phyloP scores from a whole-genome alignment of 495 filamentous ascomycete species.

The Achaetomiella virescens region DNA sequence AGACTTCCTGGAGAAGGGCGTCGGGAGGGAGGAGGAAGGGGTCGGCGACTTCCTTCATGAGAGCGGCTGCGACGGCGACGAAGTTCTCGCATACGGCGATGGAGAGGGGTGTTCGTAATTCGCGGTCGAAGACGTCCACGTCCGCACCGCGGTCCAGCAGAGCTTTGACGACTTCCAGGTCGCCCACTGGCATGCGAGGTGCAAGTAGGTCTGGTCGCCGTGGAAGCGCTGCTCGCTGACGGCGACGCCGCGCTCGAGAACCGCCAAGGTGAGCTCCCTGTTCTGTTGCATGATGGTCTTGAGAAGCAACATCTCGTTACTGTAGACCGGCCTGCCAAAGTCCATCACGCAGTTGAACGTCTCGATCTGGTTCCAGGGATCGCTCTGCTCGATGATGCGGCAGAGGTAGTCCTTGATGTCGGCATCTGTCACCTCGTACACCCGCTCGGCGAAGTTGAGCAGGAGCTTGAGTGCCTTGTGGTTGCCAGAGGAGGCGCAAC shows the following conservation, averaged over 20 bases:
- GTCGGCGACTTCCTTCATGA: slow-evolving; percentile 25
- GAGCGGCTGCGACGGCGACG: slow-evolving; percentile 2
- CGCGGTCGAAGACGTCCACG: slow-evolving; percentile 22
- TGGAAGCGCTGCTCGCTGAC: slow-evolving; percentile 17
- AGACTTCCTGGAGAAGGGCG: slow-evolving; percentile 10
- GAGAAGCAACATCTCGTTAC: slow-evolving; percentile 20
- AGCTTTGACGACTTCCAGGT: slow-evolving; percentile 17
- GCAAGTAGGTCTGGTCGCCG: slow-evolving; percentile 22
- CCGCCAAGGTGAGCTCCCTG: slow-evolving; percentile 17
- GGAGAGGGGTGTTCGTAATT: slow-evolving; percentile 22
- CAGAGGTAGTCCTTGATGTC: slow-evolving; percentile 19
- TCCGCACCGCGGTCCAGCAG: slow-evolving; percentile 24
- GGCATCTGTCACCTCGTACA: slow-evolving; percentile 13
- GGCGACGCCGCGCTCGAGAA: slow-evolving; percentile 20
- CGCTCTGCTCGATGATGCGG: slow-evolving; percentile 19
- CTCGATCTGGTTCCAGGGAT: slow-evolving; percentile 24
- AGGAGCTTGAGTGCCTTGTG: slow-evolving; percentile 20
- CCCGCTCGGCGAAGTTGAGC: slow-evolving; percentile 11
- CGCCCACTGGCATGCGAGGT: slow-evolving; percentile 23
- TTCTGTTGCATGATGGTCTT: slow-evolving; percentile 20
- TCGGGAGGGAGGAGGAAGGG: slow-evolving; percentile 22
- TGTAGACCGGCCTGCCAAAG: slow-evolving; percentile 15
- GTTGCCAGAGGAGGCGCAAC: slow-evolving; percentile 20
- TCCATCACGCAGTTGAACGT: slow-evolving; percentile 21
- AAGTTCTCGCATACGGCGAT: slow-evolving; percentile 20